Percentiles rank a stretch among this genome's conserved stretches.
Evolutionary conservation across 768 basidiomycete species (phyloP).

Genomic region (Pleurotus salmoneostramineus): DNA sequence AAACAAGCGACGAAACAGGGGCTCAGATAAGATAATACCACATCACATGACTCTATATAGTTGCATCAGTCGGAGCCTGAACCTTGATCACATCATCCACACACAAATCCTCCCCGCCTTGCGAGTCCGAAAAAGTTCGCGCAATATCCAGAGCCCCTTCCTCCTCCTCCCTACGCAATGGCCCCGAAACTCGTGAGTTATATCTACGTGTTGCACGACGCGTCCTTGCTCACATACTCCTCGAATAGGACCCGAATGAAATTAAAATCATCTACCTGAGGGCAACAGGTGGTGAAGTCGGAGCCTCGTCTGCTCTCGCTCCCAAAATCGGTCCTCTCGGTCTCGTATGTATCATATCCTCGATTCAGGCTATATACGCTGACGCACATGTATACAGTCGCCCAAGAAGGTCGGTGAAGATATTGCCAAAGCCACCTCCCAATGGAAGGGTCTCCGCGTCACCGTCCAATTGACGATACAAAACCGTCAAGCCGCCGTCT

Average conservation of each 20-base stretch:
- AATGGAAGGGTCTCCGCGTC: conserved; percentile 99
- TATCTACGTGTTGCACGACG: background rate
- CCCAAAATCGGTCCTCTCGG: conserved; percentile 99
- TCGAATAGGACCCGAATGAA: conserved; percentile 85
- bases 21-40: background rate
- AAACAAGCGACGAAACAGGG: background rate
- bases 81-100: conserved; percentile 38
- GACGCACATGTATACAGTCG: conserved; percentile 50
- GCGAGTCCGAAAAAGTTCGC: background rate
- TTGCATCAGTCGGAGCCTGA: conserved; percentile 41
- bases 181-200: conserved; percentile 73
- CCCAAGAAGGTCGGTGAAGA: conserved; percentile 99
- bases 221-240: background rate
- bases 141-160: conserved; percentile 16
- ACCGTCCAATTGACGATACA: conserved; percentile 99
- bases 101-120: conserved; percentile 21
- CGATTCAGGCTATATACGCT: background rate
- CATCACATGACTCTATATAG: conserved; percentile 49
- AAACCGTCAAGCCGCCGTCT: conserved; percentile 97
- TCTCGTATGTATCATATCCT: conserved; percentile 61
- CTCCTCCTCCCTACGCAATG: conserved; percentile 41
- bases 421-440: conserved; percentile 97
- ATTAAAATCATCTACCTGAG: conserved; percentile 99
- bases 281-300: conserved; percentile 98
- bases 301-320: conserved; percentile 96